Evolutionary conservation across 1,284 basidiomycete genomes (phyloP), one percentile per base, ranked within the genome.

Genomic region (Moesziomyces parantarcticus): DNA sequence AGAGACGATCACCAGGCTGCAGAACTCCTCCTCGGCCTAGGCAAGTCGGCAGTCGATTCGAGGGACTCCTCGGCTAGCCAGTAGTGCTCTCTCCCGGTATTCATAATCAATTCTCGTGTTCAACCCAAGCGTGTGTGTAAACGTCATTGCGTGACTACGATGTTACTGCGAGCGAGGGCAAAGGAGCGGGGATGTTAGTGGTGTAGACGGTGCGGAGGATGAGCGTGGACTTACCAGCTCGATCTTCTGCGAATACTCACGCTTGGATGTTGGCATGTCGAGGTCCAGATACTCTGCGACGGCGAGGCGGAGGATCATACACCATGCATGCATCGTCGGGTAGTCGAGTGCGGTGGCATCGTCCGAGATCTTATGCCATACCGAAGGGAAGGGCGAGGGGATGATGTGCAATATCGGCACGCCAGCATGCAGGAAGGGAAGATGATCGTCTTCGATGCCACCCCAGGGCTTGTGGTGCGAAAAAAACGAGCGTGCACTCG

Each of bases 321-420:
- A 92, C 97, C 97, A 83, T 3, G 79, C 88, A 47, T 90, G 88
- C 87, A 97, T 89, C 0, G 94, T 95, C 0, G 91, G 88, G 47
- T 93, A 86, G 80, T 98, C 91, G 23, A 99, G 86, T 0, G 92
- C 94, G 16, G 89, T 88, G 2, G 89, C 92, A 84, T 99, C 91
- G 85, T 99, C 97, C 92, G 94, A 76, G 7, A 94, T 82, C 16
- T 88, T 91, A 84, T 98, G 97, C 97, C 96, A 98, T 7, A 97
- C 94, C 2, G 51, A 66, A 0, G 97, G 97, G 83, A 99, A 99
- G 0, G 93, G 94, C 43, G 88, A 89, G 0, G 95, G 86, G 63
- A 99, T 99, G 50, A 99, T 82, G 83, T 99, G 97, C 68, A 99
- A 85, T 49, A 98, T 86, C 58, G 90, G 93, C 20, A 99, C 94